Conservation (phyloP, 495 filamentous ascomycete species). For the Neurospora hispaniola region DNA sequence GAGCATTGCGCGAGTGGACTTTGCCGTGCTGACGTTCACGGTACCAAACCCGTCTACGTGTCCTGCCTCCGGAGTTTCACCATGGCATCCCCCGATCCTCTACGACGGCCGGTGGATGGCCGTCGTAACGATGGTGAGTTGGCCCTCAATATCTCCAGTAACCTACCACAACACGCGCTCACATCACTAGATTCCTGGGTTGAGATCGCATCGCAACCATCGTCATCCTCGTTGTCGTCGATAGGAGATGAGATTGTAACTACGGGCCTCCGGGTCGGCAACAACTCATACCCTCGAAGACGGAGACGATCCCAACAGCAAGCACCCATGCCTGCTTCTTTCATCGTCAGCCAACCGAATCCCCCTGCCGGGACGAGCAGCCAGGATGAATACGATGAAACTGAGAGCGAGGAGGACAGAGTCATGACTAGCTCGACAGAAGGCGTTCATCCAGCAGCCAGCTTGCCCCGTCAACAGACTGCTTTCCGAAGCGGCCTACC, state of each 20-base stretch:
- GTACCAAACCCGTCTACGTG: neutral
- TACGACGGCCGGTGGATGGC: slow-evolving; percentile 3
- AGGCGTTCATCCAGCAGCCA: slow-evolving; percentile 38
- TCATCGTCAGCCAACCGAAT: slow-evolving; percentile 25
- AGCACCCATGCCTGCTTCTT: slow-evolving; percentile 22
- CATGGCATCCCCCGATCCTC: slow-evolving; percentile 16
- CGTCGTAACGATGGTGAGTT: slow-evolving; percentile 27
- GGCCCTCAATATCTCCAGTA: neutral
- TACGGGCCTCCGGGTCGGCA: slow-evolving; percentile 67
- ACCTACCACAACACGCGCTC: slow-evolving; percentile 9
- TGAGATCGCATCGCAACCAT: slow-evolving; percentile 86
- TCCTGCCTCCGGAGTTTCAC: neutral
- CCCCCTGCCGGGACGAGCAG: slow-evolving; percentile 57
- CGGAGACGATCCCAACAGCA: slow-evolving; percentile 46
- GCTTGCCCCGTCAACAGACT: slow-evolving; percentile 11
- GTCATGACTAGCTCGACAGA: slow-evolving; percentile 81
- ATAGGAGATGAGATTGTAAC: slow-evolving; percentile 81
- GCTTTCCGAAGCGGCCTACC: slow-evolving; percentile 3
- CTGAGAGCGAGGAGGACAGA: slow-evolving; percentile 50
- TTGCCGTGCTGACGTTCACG: neutral
- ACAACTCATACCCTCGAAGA: slow-evolving; percentile 36
- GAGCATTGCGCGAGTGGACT: neutral
- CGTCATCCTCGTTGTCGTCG: slow-evolving; percentile 81
- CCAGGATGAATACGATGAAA: slow-evolving; percentile 71
- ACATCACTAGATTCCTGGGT: slow-evolving; percentile 84